Evolutionary conservation across 305 asterid species (phyloP).

Genomic region (Fraxinus ornus): DNA sequence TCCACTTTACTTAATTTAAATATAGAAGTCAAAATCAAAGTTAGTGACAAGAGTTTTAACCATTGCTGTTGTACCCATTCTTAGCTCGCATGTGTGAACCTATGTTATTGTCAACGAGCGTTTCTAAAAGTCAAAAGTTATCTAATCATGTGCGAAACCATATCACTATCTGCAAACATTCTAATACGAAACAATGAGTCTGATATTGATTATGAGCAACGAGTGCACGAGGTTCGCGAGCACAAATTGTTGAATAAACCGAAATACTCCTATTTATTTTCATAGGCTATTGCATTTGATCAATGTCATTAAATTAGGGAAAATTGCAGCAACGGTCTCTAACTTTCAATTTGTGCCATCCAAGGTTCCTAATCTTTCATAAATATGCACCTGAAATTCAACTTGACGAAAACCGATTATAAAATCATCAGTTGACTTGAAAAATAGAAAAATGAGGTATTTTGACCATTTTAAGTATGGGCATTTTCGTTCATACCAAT

Average conservation of each 20-base stretch:
- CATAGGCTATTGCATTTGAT: background rate
- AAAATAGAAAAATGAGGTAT: too few species aligned
- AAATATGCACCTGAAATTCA: too few species aligned
- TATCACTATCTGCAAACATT: background rate
- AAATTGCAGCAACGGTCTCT: too few species aligned
- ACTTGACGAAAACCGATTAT: too few species aligned
- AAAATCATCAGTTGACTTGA: too few species aligned
- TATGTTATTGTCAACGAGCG: background rate
- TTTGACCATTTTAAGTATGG: too few species aligned
- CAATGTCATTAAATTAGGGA: background rate
- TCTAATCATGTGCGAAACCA: background rate
- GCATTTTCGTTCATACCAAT: too few species aligned
- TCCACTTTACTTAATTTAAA: too few species aligned
- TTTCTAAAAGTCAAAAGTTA: background rate
- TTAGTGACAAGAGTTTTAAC: background rate
- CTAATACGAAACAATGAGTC: background rate
- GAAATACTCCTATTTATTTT: background rate
- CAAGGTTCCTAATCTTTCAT: too few species aligned
- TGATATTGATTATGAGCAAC: background rate
- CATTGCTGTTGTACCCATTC: background rate
- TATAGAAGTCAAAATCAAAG: background rate
- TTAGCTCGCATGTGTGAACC: background rate
- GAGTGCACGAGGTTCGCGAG: background rate
- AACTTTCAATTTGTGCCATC: too few species aligned
- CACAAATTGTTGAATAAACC: background rate